Evolutionary conservation across 495 filamentous ascomycete genomes (phyloP), one percentile per base, ranked within the genome.

Genomic region (Lasiosphaeria miniovina): DNA sequence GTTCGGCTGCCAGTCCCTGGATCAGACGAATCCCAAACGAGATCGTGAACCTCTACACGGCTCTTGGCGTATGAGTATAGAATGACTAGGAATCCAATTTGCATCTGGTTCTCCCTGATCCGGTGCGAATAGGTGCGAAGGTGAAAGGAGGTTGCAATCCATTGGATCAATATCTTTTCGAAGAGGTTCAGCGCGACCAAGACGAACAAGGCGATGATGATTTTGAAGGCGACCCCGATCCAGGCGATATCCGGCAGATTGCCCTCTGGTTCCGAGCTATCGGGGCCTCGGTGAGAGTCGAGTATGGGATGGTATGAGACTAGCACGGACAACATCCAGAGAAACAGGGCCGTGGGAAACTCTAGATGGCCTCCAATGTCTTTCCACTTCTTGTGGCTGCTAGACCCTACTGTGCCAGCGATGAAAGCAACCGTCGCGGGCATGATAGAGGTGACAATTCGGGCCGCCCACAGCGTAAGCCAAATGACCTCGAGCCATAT

Each of bases 401-500:
- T 94, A 60, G 96, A 92, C 36, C 90, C 95, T 64, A 92, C 86
- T 2, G 91, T 77, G 68, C 88, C 90, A 32, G 90, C 84, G 33
- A 90, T 57, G 4, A 89, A 60, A 9, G 84, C 82, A 31, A 94
- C 80, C 0, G 82, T 68, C 45, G 75, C 81, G 4, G 94, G 93
- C 50, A 97, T 76, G 48, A 82, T 79, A 67, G 93, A 89, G 5
- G 90, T 85, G 9, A 90, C 74, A 54, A 97, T 88, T 74, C 89
- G 69, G 0, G 87, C 87, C 33, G 85, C 88, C 94, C 94, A 98
- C 0, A 97, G 77, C 3, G 91, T 90, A 46, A 96, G 75, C 93
- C 93, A 98, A 48, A 97, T 84, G 32, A 96, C 88, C 70, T 96
- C 90, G 50, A 98, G 79, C 93, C 93, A 98, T 51, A 97, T 89